A percentile compares a stretch with the other conserved stretches of the same genome.
These are phyloP conservation scores for Malus hybrid DNA, from an alignment of 331 rosid species.

Conservation along the genomic window DNA sequence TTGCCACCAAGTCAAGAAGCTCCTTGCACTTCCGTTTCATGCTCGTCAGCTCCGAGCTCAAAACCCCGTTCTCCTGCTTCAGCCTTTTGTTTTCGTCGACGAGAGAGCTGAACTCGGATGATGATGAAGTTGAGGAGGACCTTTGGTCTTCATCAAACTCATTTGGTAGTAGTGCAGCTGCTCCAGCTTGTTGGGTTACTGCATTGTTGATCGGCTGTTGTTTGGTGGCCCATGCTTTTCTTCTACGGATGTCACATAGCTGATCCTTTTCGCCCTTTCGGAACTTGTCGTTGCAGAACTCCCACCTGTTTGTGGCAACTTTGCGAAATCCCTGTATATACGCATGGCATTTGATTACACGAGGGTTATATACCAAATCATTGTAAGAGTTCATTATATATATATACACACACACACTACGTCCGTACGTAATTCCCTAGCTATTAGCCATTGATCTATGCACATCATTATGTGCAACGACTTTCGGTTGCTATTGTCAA, in stretches of 20 bases:
- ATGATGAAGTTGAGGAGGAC: slow-evolving; percentile 68
- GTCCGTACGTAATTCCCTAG: too few species aligned
- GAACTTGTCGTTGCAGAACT: slow-evolving; percentile 70
- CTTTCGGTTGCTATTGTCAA: too few species aligned
- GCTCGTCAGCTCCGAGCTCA: slow-evolving; percentile 48
- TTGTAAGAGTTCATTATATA: background rate
- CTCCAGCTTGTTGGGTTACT: background rate
- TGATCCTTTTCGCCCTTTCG: slow-evolving; percentile 60
- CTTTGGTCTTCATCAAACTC: slow-evolving; percentile 62
- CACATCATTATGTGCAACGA: too few species aligned
- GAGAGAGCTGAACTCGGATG: slow-evolving; percentile 42
- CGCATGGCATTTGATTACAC: background rate
- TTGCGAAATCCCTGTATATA: slow-evolving; percentile 69
- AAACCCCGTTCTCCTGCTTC: slow-evolving; percentile 56
- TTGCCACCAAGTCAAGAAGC: slow-evolving; percentile 57
- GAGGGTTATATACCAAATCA: background rate
- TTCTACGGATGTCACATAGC: slow-evolving; percentile 53
- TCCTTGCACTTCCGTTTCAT: slow-evolving; percentile 69
- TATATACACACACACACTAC: too few species aligned
- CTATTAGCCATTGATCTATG: too few species aligned
- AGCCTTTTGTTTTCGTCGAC: slow-evolving; percentile 75
- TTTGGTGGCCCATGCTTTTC: slow-evolving; percentile 70
- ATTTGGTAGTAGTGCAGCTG: slow-evolving; percentile 3
- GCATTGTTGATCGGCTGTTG: slow-evolving; percentile 9
- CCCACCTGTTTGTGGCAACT: slow-evolving; percentile 80